Percentiles rank a stretch among this genome's conserved stretches.
These are phyloP conservation scores for Stephania cephalantha DNA, from an alignment of 164 flowering plant genomes.

Conservation along the genomic window DNA sequence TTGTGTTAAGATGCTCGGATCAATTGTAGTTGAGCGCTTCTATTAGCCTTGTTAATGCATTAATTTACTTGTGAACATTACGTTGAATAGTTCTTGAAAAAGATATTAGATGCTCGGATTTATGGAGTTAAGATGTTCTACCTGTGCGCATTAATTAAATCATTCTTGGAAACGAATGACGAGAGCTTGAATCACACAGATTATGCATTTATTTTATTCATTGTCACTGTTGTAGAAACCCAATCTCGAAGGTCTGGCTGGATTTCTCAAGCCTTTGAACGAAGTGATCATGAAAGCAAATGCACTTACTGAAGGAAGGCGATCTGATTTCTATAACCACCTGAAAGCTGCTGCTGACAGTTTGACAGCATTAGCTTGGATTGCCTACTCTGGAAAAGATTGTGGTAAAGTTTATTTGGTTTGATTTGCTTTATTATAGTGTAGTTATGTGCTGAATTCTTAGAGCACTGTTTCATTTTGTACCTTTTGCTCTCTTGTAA, in stretches of 20 bases:
- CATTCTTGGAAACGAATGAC: not conserved
- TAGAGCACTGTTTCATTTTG: constrained; percentile 7
- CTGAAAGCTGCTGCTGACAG: constrained; percentile 80
- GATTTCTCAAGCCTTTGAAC: constrained; percentile 86
- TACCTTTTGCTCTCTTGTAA: constrained; percentile 20
- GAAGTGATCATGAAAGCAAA: constrained; percentile 76
- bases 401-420: constrained; percentile 51
- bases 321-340: constrained; percentile 86
- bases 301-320: constrained; percentile 73
- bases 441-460: not conserved
- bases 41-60: not conserved
- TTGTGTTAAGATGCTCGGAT: not conserved
- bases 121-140: no score
- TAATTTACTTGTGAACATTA: not conserved
- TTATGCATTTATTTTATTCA: not conserved
- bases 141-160: no score
- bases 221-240: constrained; percentile 66
- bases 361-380: constrained; percentile 90
- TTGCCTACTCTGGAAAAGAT: constrained; percentile 90
- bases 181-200: not conserved
- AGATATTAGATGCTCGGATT: not conserved
- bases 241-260: constrained; percentile 51
- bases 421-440: not conserved
- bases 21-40: not conserved
- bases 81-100: not conserved